These are phyloP conservation scores for Hanseniaspora valbyensis DNA, from an alignment of 805 yeast genomes.

Conservation along the genomic window DNA sequence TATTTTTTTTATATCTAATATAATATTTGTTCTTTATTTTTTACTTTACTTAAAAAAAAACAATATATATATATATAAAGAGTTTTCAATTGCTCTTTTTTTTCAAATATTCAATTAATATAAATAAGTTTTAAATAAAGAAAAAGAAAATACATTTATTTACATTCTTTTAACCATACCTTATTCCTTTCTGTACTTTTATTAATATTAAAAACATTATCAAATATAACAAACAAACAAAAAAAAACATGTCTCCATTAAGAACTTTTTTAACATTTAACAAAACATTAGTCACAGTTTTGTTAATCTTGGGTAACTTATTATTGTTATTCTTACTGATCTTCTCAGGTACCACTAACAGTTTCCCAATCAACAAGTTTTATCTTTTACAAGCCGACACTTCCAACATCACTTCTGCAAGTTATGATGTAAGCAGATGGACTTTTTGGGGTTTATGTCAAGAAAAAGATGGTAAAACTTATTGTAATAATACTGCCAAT, in stretches of 20 bases:
- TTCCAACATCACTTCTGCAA: constrained; percentile 39
- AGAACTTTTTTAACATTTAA: not conserved
- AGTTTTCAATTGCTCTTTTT: too few species aligned
- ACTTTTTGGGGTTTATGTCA: constrained; percentile 73
- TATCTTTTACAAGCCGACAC: constrained; percentile 69
- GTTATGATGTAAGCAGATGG: constrained; percentile 48
- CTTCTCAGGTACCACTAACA: constrained; percentile 50
- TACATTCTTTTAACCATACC: too few species aligned
- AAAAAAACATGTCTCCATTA: not conserved
- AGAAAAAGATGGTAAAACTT: constrained; percentile 20
- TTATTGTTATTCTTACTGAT: constrained; percentile 46
- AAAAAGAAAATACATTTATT: too few species aligned
- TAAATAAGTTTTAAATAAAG: too few species aligned
- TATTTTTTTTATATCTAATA: too few species aligned
- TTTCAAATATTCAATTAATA: too few species aligned
- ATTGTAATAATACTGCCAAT: constrained; percentile 24
- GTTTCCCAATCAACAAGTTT: constrained; percentile 51
- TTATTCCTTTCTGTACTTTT: not conserved
- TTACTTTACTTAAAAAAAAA: too few species aligned
- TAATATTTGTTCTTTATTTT: too few species aligned
- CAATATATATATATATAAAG: too few species aligned
- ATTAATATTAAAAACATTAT: too few species aligned
- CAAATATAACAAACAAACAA: not conserved
- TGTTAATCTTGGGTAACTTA: constrained; percentile 34
- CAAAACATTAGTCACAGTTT: constrained; percentile 20